Percentiles rank a stretch among this genome's conserved stretches.
These are phyloP conservation scores for Aspergillus sp. DNA, from an alignment of 2,329 filamentous ascomycete species.

Conservation along the genomic window DNA sequence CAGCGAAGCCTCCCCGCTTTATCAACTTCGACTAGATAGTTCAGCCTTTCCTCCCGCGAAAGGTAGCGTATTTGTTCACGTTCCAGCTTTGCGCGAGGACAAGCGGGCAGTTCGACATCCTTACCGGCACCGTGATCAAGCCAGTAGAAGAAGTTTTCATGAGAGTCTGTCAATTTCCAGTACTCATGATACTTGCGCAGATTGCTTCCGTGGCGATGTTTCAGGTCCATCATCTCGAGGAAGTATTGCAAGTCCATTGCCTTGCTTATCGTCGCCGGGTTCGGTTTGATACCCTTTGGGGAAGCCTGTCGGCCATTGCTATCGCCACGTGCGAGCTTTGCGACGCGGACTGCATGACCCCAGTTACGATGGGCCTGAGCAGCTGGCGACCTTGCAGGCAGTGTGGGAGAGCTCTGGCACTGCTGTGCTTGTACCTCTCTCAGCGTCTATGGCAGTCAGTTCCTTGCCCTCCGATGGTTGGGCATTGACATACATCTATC, in stretches of 20 bases:
- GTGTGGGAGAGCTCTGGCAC: slow-evolving; percentile 34
- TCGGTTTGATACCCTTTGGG: slow-evolving; percentile 45
- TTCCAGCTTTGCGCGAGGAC: slow-evolving; percentile 72
- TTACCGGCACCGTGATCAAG: slow-evolving; percentile 78
- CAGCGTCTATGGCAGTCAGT: slow-evolving; percentile 41
- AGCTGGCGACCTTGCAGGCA: slow-evolving; percentile 17
- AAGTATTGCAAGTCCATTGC: slow-evolving; percentile 87
- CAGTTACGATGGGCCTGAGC: slow-evolving; percentile 66
- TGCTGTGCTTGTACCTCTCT: slow-evolving; percentile 58
- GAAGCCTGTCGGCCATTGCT: slow-evolving; percentile 42
- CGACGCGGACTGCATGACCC: slow-evolving; percentile 71
- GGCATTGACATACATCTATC: slow-evolving; percentile 57
- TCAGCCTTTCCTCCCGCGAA: slow-evolving; percentile 74
- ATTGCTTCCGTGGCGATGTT: slow-evolving; percentile 85
- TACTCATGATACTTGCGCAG: slow-evolving; percentile 76
- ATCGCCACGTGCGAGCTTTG: slow-evolving; percentile 70
- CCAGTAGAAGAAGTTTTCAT: slow-evolving; percentile 94
- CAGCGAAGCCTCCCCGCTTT: slow-evolving; percentile 74
- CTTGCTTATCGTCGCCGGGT: slow-evolving; percentile 65
- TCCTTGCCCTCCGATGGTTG: no score
- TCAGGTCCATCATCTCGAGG: slow-evolving; percentile 78
- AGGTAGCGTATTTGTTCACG: slow-evolving; percentile 81
- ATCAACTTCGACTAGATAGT: slow-evolving; percentile 79
- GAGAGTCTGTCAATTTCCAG: slow-evolving; percentile 75
- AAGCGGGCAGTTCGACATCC: slow-evolving; percentile 66